These are phyloP conservation scores for Heritiera littoralis DNA, from an alignment of 345 rosid genomes.

Conservation along the genomic window DNA sequence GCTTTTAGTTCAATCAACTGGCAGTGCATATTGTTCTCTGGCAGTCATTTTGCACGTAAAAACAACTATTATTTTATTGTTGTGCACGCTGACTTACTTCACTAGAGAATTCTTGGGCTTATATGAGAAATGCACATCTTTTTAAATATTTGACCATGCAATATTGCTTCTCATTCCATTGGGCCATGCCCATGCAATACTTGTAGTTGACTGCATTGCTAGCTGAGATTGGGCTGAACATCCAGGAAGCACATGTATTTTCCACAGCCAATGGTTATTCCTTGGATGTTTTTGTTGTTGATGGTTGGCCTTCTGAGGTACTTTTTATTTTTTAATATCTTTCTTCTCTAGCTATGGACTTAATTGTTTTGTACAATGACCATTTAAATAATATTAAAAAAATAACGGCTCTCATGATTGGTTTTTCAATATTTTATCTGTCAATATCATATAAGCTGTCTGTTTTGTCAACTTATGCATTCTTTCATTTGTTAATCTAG, in stretches of 20 bases:
- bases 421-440: not conserved
- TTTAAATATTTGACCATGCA: not conserved
- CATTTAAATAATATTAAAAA: not conserved
- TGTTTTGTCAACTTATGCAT: not conserved
- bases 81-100: not conserved
- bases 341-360: constrained; percentile 1
- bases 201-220: constrained; percentile 88
- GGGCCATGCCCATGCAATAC: constrained; percentile 26
- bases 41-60: not conserved
- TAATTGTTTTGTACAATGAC: not conserved
- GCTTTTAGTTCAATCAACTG: not conserved
- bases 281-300: constrained; percentile 96
- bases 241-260: constrained; percentile 98
- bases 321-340: not conserved
- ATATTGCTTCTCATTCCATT: constrained; percentile 12
- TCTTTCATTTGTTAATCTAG: not conserved
- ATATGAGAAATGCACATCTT: not conserved
- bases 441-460: not conserved
- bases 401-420: not conserved
- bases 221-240: constrained; percentile 89
- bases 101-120: not conserved
- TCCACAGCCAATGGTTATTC: constrained; percentile 94
- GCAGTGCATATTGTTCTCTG: not conserved
- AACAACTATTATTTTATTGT: not conserved
- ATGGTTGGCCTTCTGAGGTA: constrained; percentile 99